Base-by-base conservation (phyloP, 306 rosid genomes). In the Begonia fuchsioides region DNA sequence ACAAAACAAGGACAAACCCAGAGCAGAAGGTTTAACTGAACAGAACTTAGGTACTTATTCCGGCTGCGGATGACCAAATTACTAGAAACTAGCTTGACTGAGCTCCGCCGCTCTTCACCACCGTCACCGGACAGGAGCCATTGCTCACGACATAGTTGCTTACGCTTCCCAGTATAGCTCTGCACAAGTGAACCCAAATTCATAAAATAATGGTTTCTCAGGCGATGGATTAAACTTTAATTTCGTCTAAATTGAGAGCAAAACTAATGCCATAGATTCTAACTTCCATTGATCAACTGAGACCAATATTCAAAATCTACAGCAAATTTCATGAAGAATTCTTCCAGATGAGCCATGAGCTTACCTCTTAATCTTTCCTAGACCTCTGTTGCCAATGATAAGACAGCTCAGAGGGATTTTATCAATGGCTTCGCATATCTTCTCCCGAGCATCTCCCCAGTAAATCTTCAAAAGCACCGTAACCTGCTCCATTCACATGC, bases 121-220 rank as follows among this genome's bases (percentile, higher is more conserved):
- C 96, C 15, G 83, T 88, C 17, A 83, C 77, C 0, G 94, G 88
- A 39, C 96, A 83, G 0, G 71, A 7, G 12, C 77, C 94, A 50
- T 76, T 60, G 43, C 78, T 87, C 72, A 87, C 83, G 26, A 83
- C 86, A 13, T 59, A 52, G 73, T 83, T 83, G 78, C 96, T 87
- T 1, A 87, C 96, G 55, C 96, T 87, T 8, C 96, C 96, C 80
- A 87, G 51, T 49, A 86, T 55, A 7, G 48, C 95, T 75, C 95
- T 86, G 75, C 10, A 55, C 72, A 17, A 65, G 12, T 39, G 15
- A 15, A 53, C 12, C 12, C 45, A 41, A 26, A 26, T 26, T n/a
- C n/a, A n/a, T n/a, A n/a, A 26, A 26, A 26, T 26, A 26, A 26
- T 26, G 8, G 7, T 26, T 26, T 26, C 8, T 8, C 35, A 26